Evolutionary conservation across 768 basidiomycete genomes (phyloP), one percentile per base, ranked within the genome.

Genomic region (Russula sp.): DNA sequence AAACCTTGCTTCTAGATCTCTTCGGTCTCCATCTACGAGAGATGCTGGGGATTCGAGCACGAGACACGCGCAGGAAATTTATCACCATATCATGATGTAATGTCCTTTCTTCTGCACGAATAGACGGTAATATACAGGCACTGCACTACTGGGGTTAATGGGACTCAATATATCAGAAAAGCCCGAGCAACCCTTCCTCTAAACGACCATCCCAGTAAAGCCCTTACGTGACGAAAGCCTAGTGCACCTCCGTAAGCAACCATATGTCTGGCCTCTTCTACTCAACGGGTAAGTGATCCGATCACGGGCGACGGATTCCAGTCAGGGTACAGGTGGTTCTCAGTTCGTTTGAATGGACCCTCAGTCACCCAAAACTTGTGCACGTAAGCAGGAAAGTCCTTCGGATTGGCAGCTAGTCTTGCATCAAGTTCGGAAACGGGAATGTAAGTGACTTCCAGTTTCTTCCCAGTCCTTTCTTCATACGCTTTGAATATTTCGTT

Each of bases 261-360:
- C 32, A 32, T 28, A 40, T 50, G 16, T 34, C 34, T 34, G 34
- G 3, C 34, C 34, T 34, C 34, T 8, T 34, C 10, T 34, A 34
- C 10, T 5, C 44, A 46, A 62, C 60, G 4, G 51, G 57, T 20
- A 58, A 0, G 20, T 64, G 34, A 32, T 30, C n/a, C 54, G 24
- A 40, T 8, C 36, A 26, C 7, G 36, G 22, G 55, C 18, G 59
- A 60, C 28, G 70, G 70, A 16, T 71, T 70, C 67, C 67, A 71
- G 14, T 63, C 49, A n/a, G 70, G 69, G 34, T 55, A 71, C 14
- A 59, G 40, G 16, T 61, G 38, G 16, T 67, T 69, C 57, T 64
- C 62, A 22, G 46, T 48, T 48, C 5, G 46, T 22, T 48, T 28
- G 30, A 61, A 38, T 2, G 52, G 53, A 13, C 65, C 69, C 0